A percentile compares a stretch with the other conserved stretches of the same genome.
These are phyloP conservation scores for Gloeophyllum trabeum DNA, from an alignment of 768 basidiomycete species.

Conservation along the genomic window DNA sequence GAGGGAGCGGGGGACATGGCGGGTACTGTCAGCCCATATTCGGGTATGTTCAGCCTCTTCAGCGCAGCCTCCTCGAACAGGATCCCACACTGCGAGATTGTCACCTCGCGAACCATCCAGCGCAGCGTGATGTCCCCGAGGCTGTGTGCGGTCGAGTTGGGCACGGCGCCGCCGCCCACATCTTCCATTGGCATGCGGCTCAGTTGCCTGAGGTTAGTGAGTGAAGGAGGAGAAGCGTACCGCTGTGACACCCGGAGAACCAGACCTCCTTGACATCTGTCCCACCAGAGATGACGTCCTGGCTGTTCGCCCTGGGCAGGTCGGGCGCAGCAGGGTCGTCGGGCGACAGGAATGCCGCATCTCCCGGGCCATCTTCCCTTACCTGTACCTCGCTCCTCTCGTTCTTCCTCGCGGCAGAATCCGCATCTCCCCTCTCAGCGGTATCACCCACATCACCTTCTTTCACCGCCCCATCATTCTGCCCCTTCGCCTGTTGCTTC, in stretches of 20 bases:
- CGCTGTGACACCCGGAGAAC: constrained; percentile 66
- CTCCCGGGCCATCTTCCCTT: too few relatives aligned
- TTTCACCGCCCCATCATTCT: too few relatives aligned
- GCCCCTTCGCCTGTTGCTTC: too few relatives aligned
- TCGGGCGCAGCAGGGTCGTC: too few relatives aligned
- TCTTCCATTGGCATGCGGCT: constrained; percentile 40
- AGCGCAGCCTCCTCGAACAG: constrained; percentile 42
- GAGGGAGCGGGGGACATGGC: background rate
- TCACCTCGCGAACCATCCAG: constrained; percentile 72
- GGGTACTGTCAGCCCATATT: constrained; percentile 1
- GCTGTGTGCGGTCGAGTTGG: constrained; percentile 25
- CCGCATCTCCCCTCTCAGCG: too few relatives aligned
- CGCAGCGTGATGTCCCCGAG: constrained; percentile 54
- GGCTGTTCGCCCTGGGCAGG: too few relatives aligned
- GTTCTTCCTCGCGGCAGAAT: too few relatives aligned
- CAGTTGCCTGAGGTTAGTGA: background rate
- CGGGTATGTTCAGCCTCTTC: constrained; percentile 26
- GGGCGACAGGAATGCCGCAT: too few relatives aligned
- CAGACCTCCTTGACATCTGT: constrained; percentile 69
- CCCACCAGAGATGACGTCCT: constrained; percentile 4
- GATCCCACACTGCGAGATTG: constrained; percentile 46
- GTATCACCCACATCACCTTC: too few relatives aligned
- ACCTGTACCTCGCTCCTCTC: too few relatives aligned
- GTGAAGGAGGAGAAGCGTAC: constrained; percentile 24
- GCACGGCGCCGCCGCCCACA: constrained; percentile 54